Conservation (phyloP, 108 stramenopile genomes). For the Pseudonitzschia pungens region DNA sequence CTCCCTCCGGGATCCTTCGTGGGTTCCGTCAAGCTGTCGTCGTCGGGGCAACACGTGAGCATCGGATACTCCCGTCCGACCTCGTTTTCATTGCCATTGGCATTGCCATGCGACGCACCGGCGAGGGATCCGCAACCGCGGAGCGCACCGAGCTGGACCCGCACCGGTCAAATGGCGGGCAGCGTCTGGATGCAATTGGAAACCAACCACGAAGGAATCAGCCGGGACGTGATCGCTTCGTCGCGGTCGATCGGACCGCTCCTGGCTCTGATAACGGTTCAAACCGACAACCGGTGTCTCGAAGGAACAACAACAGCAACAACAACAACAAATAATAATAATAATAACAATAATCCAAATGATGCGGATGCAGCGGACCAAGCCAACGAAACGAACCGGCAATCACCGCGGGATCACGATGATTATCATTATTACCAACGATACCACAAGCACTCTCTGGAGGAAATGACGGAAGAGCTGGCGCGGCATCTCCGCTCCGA, state of each 20-base stretch:
- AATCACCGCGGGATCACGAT: not conserved
- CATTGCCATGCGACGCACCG: too few relatives aligned
- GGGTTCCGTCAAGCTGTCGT: slow-evolving; percentile 21
- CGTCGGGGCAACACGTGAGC: slow-evolving; percentile 17
- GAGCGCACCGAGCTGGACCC: slow-evolving; percentile 8
- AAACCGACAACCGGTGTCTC: slow-evolving; percentile 11
- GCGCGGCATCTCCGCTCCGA: not conserved
- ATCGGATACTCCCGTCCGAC: slow-evolving; percentile 19
- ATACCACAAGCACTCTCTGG: not conserved
- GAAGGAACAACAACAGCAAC: not conserved
- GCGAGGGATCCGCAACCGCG: not conserved
- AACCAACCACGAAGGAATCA: not conserved
- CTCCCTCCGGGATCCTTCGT: slow-evolving; percentile 9
- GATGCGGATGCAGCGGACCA: too few relatives aligned
- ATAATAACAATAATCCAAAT: not conserved
- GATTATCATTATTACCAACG: not conserved
- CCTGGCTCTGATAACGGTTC: slow-evolving; percentile 20
- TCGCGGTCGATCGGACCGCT: slow-evolving; percentile 30
- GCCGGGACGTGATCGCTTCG: not conserved
- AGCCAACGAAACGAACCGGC: too few relatives aligned
- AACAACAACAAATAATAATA: not conserved
- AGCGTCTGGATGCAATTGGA: slow-evolving; percentile 27
- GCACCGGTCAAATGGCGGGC: slow-evolving; percentile 29
- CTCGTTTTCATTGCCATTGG: too few relatives aligned
- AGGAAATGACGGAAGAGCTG: slow-evolving; percentile 3